A percentile compares a stretch with the other conserved stretches of the same genome.
Conservation (phyloP, 2,329 filamentous ascomycete species). For the Verticillium nubilum region DNA sequence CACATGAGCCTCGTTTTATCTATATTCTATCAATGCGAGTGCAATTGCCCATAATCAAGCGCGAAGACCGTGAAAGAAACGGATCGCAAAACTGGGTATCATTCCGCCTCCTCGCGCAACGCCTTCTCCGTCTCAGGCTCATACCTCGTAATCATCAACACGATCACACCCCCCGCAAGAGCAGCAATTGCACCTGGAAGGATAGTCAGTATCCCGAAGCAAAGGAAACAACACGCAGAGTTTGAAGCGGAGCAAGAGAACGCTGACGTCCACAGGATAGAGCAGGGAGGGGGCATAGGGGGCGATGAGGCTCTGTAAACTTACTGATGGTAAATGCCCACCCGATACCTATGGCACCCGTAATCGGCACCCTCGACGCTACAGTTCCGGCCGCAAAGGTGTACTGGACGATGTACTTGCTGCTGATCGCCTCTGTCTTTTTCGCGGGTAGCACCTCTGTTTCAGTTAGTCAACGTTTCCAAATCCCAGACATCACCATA, state of each 20-base stretch:
- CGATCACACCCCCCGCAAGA: neutral
- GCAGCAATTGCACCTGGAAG: conserved; percentile 3
- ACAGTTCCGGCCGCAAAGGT: conserved; percentile 32
- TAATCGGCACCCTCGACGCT: conserved; percentile 46
- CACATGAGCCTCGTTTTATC: no score
- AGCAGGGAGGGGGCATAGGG: no score
- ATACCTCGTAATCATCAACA: conserved; percentile 1
- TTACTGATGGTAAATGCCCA: conserved; percentile 42
- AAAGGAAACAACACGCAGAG: neutral
- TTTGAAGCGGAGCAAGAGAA: neutral
- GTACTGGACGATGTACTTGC: conserved; percentile 15
- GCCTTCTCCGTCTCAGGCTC: conserved; percentile 2
- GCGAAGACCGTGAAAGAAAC: no score
- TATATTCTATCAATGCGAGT: no score
- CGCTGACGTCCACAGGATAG: no score
- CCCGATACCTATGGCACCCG: conserved; percentile 42
- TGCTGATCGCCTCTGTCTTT: conserved; percentile 12
- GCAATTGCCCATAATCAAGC: no score
- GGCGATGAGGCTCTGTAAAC: no score
- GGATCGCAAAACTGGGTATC: neutral
- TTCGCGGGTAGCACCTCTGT: conserved; percentile 11
- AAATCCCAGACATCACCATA: no score
- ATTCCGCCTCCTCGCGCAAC: neutral
- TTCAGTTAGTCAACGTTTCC: neutral
- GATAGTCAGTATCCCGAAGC: neutral